Base-by-base conservation (phyloP, 2,329 filamentous ascomycete species). In the Colletotrichum lindemuthianum region DNA sequence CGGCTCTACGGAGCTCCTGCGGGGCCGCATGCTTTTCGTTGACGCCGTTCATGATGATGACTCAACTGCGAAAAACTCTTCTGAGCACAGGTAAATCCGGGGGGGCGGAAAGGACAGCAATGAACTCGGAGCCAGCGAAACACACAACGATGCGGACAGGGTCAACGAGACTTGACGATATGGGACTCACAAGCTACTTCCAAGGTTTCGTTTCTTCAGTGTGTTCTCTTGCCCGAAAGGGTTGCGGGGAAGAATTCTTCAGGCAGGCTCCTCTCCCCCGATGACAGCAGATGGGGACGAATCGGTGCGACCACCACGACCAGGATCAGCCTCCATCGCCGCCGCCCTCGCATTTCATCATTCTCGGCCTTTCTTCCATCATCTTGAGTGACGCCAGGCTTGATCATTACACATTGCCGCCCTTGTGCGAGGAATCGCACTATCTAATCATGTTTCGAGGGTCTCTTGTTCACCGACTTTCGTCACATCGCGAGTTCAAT, bases 1-100 rank as follows among this genome's bases (percentile, higher is more conserved):
- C 77, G 36, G 80, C 81, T 63, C 81, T 74, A 59, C 78, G 72
- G 43, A 79, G 66, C 8, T 45, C 44, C n/a, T 56, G 34, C 16
- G 57, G 50, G 44, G 49, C 37, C 10, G 64, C 59, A 15, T 56
- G 37, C 36, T 59, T 58, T n/a, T 54, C 60, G 13, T 68, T 64
- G n/a, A 37, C 44, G 16, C 63, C 63, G 59, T 67, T 66, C 48
- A 63, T 66, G 50, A 59, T 58, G 55, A 5, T 47, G 48, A 40
- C 34, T 32, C 54, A 34, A 37, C 13, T 13, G n/a, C 2, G 15
- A 36, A 59, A 63, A 59, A 47, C 44, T 64, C 56, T 53, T 54
- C 37, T 12, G 33, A 40, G 47, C 13, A 33, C 24, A 24, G 24
- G 24, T 24, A 24, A 24, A 24, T 4, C 4, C 24, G 5, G 24